Base-by-base conservation (phyloP, 2,329 filamentous ascomycete genomes). In the Penicillium nordicum region DNA sequence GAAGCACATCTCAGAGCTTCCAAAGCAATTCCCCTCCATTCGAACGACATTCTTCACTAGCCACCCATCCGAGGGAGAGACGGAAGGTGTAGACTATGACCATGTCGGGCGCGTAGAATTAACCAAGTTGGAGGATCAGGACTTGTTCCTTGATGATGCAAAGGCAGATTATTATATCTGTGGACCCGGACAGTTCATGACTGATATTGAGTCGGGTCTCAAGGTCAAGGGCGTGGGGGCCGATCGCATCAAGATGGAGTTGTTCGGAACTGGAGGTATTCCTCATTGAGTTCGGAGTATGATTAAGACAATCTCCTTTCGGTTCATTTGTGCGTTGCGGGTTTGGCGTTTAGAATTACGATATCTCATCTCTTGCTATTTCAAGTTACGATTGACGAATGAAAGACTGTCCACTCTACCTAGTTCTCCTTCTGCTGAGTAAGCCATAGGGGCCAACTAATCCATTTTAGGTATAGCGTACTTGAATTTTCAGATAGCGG, bases 141-240 rank as follows among this genome's bases (percentile, higher is more conserved):
- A 83, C 44, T 74, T 92, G n/a, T 83, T 80, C 62, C 68, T 86
- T 1, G 74, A 78, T 21, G 76, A 87, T 63, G 48, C 72, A 0
- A 73, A 73, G 42, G 79, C 89, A 0, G 78, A 85, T 66, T 92
- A 91, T 71, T 92, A 83, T 64, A 75, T 90, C 51, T 92, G 89
- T 67, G 89, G 89, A 0, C 88, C 89, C 0, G 79, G 80, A 57
- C 68, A 71, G 8, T 92, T 91, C 77, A 92, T 92, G 89, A 65
- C 79, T 10, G 81, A 84, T 37, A 75, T 83, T 23, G 76, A 83
- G 61, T 71, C 73, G 8, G 79, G 76, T 62, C 75, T 92, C 55
- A 73, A 79, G 63, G 74, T 66, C 3, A 72, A 77, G 53, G 87
- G 86, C 0, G 86, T 91, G 1, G 72, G 76, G 1, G 71, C 73